phyloP scores from a whole-genome alignment of 306 rosid genomes.

The Pyrus betulifolia region DNA sequence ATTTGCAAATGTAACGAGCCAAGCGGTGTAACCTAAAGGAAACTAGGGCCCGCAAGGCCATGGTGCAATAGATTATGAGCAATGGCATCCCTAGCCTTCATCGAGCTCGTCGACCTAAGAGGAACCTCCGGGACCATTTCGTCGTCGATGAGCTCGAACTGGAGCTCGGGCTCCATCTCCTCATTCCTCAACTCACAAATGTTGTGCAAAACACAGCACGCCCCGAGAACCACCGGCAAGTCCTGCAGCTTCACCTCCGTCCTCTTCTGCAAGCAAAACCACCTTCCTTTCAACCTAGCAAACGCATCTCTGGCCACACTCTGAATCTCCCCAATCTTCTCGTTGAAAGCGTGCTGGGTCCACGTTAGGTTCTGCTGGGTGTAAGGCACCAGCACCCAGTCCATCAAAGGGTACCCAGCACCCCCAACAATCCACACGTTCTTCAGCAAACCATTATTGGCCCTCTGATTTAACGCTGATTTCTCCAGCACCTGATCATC shows the following conservation, averaged over 20 bases:
- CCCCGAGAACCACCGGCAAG: slow-evolving; percentile 83
- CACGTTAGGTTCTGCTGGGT: slow-evolving; percentile 73
- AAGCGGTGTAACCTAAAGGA: slow-evolving; percentile 23
- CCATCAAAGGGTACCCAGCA: slow-evolving; percentile 70
- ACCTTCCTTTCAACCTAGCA: slow-evolving; percentile 74
- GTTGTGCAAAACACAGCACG: slow-evolving; percentile 89
- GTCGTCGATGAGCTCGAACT: slow-evolving; percentile 57
- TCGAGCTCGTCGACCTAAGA: slow-evolving; percentile 49
- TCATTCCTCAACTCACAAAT: slow-evolving; percentile 78
- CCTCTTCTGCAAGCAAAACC: slow-evolving; percentile 80
- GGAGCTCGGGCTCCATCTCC: slow-evolving; percentile 46
- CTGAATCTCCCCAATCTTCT: slow-evolving; percentile 77
- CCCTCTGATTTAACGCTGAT: slow-evolving; percentile 65
- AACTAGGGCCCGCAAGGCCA: slow-evolving; percentile 87
- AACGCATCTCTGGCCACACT: slow-evolving; percentile 64
- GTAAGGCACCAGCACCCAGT: slow-evolving; percentile 90
- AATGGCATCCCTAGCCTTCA: slow-evolving; percentile 78
- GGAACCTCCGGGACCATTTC: slow-evolving; percentile 66
- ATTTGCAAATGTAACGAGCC: too few species aligned
- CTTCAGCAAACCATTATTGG: slow-evolving; percentile 54
- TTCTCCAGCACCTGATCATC: slow-evolving; percentile 83
- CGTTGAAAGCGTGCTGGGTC: slow-evolving; percentile 92
- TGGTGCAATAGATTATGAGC: slow-evolving; percentile 96
- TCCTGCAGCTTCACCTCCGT: slow-evolving; percentile 91
- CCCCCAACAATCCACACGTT: slow-evolving; percentile 80